These are phyloP conservation scores for Podila epigama DNA, from an alignment of 192 early-diverging fungal genomes.

Conservation along the genomic window DNA sequence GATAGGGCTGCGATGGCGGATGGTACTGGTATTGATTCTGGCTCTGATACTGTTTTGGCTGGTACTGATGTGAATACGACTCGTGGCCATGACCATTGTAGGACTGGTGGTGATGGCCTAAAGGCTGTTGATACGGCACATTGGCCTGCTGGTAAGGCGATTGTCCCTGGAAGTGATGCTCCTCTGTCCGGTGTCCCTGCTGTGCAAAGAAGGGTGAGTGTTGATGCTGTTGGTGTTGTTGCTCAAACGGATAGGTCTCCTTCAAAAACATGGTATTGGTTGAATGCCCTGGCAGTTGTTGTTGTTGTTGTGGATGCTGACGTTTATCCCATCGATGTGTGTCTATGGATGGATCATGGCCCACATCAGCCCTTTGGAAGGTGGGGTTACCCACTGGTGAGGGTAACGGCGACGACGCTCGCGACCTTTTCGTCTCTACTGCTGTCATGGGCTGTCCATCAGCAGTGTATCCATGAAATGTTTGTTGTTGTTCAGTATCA, in stretches of 20 bases:
- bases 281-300: background rate
- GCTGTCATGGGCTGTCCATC: background rate
- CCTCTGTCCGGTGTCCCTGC: constrained; percentile 13
- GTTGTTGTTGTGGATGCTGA: constrained; percentile 36
- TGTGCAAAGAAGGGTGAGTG: background rate
- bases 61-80: constrained; percentile 1
- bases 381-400: constrained; percentile 29
- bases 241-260: constrained; percentile 4
- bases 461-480: constrained; percentile 7
- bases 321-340: constrained; percentile 40
- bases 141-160: constrained; percentile 39
- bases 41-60: too few species aligned
- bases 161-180: constrained; percentile 14
- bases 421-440: constrained; percentile 12
- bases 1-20: constrained; percentile 1
- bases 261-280: background rate
- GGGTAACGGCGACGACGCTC: constrained; percentile 18
- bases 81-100: constrained; percentile 10
- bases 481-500: constrained; percentile 15
- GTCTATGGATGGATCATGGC: constrained; percentile 20
- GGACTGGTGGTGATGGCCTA: constrained; percentile 7
- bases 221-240: constrained; percentile 8
- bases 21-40: constrained; percentile 1
- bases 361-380: constrained; percentile 18
- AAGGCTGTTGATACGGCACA: constrained; percentile 6